Evolutionary conservation across 2,329 filamentous ascomycete species (phyloP).

Genomic region (Aspergillus chevalieri): DNA sequence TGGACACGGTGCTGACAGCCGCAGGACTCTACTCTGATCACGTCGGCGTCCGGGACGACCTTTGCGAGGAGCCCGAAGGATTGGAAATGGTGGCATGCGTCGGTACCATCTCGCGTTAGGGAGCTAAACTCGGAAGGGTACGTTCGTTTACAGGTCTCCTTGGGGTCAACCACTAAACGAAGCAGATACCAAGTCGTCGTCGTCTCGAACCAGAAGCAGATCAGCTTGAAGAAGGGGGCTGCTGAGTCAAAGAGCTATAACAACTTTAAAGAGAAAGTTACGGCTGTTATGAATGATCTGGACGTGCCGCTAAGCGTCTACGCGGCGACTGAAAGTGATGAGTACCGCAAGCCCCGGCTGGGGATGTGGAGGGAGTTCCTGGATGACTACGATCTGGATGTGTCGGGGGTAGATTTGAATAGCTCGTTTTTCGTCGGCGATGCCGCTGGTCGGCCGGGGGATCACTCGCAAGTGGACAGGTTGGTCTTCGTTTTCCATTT

Average conservation of each 20-base stretch:
- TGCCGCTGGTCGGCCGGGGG: constrained; percentile 56
- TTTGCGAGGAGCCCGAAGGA: constrained; percentile 66
- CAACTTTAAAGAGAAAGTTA: constrained; percentile 78
- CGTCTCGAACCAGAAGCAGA: constrained; percentile 81
- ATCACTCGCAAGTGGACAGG: constrained; percentile 58
- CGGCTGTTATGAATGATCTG: constrained; percentile 57
- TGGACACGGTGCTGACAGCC: not conserved
- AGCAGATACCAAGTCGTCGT: constrained; percentile 67
- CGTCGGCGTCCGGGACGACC: constrained; percentile 70
- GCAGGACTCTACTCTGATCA: constrained; percentile 82
- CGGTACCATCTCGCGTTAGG: constrained; percentile 62
- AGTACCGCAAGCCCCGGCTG: constrained; percentile 75
- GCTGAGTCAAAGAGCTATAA: constrained; percentile 60
- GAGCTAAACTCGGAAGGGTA: constrained; percentile 66
- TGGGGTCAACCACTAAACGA: not conserved
- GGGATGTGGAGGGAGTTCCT: constrained; percentile 80
- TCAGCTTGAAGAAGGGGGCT: constrained; percentile 67
- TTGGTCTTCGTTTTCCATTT: constrained; percentile 19
- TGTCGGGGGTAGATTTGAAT: constrained; percentile 58
- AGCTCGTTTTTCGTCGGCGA: constrained; percentile 85
- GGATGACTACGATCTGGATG: constrained; percentile 54
- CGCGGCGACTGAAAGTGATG: constrained; percentile 76
- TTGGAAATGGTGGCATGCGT: constrained; percentile 89
- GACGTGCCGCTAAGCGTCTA: constrained; percentile 75
- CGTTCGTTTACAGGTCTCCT: constrained; percentile 8